Conservation (phyloP, 2,329 filamentous ascomycete genomes). For the Dendryphion nanum region DNA sequence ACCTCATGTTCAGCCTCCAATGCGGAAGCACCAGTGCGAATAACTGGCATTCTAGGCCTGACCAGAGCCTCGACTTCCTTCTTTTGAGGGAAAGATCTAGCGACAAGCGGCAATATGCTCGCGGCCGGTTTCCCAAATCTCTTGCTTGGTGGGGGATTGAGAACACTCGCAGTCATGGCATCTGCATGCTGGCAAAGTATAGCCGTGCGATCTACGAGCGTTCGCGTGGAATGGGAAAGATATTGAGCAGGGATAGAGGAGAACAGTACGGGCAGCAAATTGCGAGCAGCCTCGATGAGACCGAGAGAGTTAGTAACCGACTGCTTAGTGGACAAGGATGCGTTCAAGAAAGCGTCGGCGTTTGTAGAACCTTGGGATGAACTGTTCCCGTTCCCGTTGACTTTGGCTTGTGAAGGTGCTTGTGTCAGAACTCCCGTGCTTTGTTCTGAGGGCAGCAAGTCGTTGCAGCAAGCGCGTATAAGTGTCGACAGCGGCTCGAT, state of each 20-base stretch:
- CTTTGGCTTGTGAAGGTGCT: slow-evolving; percentile 40
- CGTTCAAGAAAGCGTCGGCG: slow-evolving; percentile 68
- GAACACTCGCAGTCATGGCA: slow-evolving; percentile 76
- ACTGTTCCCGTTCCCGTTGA: slow-evolving; percentile 39
- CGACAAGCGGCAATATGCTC: slow-evolving; percentile 78
- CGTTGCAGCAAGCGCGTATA: slow-evolving; percentile 69
- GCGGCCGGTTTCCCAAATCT: slow-evolving; percentile 61
- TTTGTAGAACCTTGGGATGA: slow-evolving; percentile 52
- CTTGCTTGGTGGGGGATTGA: slow-evolving; percentile 70
- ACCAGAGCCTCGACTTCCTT: slow-evolving; percentile 71
- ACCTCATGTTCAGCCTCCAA: slow-evolving; percentile 12
- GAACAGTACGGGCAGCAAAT: slow-evolving; percentile 63
- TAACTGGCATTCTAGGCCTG: slow-evolving; percentile 47
- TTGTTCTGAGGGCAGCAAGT: slow-evolving; percentile 59
- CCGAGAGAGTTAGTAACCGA: slow-evolving; percentile 39
- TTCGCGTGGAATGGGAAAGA: slow-evolving; percentile 69
- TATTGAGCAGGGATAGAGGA: slow-evolving; percentile 63
- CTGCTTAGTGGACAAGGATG: slow-evolving; percentile 30
- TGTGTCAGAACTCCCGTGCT: slow-evolving; percentile 23
- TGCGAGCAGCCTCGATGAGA: slow-evolving; percentile 57
- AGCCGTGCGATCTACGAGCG: slow-evolving; percentile 76
- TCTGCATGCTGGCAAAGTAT: slow-evolving; percentile 68
- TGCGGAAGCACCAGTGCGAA: slow-evolving; percentile 26
- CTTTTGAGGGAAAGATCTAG: slow-evolving; percentile 62
- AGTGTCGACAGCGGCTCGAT: slow-evolving; percentile 63